Evolutionary conservation across 2,329 filamentous ascomycete species (phyloP).

Genomic region (Aphanoascus verrucosus): DNA sequence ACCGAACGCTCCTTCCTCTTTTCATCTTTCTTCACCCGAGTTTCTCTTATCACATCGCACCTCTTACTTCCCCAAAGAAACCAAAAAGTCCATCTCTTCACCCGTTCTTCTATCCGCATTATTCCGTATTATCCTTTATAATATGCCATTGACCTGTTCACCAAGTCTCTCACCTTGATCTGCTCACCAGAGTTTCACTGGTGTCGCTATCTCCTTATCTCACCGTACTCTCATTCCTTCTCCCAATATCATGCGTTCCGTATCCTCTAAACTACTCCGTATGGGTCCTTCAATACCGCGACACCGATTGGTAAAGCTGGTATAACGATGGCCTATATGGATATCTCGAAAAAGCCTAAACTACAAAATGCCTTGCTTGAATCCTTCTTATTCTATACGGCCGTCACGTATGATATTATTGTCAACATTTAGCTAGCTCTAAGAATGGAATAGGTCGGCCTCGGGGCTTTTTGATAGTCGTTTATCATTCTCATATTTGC

Average conservation of each 20-base stretch:
- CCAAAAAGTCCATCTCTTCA: conserved; percentile 3
- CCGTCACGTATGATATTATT: conserved; percentile 7
- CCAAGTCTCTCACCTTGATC: neutral
- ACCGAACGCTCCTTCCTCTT: conserved; percentile 3
- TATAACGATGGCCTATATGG: neutral
- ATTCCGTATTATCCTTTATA: conserved; percentile 5
- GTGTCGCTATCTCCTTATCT: neutral
- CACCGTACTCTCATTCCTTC: neutral
- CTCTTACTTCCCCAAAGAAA: neutral
- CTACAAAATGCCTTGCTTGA: neutral
- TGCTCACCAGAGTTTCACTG: neutral
- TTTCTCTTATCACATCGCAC: conserved; percentile 2
- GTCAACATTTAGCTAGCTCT: conserved; percentile 9
- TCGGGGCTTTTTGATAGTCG: conserved; percentile 4
- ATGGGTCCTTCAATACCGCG: neutral
- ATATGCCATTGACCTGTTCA: conserved; percentile 5
- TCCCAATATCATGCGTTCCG: conserved; percentile 1
- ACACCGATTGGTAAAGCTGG: neutral
- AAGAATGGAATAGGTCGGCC: conserved; percentile 10
- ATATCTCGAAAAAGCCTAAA: conserved; percentile 1
- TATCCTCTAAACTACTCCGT: neutral
- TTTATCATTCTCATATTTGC: neutral
- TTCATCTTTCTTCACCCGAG: neutral
- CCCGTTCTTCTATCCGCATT: neutral
- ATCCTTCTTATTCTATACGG: conserved; percentile 4